Evolutionary conservation across 192 early-diverging fungal genomes (phyloP), one percentile per base, ranked within the genome.

Genomic region (Backusella tarrabulga): DNA sequence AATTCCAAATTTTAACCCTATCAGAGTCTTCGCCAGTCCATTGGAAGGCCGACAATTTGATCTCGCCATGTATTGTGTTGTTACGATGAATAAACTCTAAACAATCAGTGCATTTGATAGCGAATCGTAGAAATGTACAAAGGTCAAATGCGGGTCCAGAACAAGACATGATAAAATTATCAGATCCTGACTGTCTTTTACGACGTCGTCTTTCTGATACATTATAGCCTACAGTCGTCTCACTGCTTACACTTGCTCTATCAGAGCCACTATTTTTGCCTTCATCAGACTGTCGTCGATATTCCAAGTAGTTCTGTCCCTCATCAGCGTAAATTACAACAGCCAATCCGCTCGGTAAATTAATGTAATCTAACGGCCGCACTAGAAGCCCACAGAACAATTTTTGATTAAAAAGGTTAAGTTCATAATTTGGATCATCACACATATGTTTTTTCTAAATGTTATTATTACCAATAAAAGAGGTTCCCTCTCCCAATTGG

Each of bases 1-100:
- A 78, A 34, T 74, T 75, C 41, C 70, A 73, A 29, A 77, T 42
- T 32, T 81, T 78, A 9, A 81, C 76, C 46, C 60, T 40, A n/a
- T 38, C 41, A 7, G 54, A 44, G 15, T 76, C 79, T 9, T 76
- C 74, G 0, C 74, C 79, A 17, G 74, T 46, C 79, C 79, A 80
- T 26, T 76, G 74, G 29, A 77, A 81, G 4, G 75, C 63, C 29
- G 72, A 75, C 29, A 75, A 34, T 21, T 72, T 68, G 15, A 81
- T 73, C 71, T 81, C 80, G 7, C 80, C 80, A 23, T 81, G 80
- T 7, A 81, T 68, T 4, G 68, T 67, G 32, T 74, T 77, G 36
- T 81, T 46, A 26, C 76, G 44, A 71, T 81, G 80, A 40, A 81
- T 75, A 21, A 81, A 81, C 70, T 81, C 80, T 2, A 81, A 29